Percentiles rank a stretch among this genome's conserved stretches.
Conservation (phyloP, 2,329 filamentous ascomycete genomes). For the Diaporthe aspalathi region DNA sequence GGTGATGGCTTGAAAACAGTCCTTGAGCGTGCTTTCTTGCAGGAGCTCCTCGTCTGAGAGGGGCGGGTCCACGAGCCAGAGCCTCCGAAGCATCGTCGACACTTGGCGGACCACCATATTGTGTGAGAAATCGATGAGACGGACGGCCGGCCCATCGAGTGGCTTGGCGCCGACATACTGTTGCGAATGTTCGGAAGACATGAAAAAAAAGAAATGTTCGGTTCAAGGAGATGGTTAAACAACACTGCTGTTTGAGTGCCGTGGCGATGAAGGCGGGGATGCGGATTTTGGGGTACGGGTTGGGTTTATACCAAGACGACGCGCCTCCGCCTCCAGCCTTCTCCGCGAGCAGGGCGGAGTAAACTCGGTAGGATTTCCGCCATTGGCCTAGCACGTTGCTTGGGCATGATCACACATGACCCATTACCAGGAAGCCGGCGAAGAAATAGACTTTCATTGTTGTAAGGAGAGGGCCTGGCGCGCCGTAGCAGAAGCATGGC, state of each 20-base stretch:
- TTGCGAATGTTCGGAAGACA: neutral
- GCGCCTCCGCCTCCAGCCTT: slow-evolving; percentile 11
- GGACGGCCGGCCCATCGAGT: neutral
- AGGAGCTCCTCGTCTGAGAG: slow-evolving; percentile 34
- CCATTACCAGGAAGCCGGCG: neutral
- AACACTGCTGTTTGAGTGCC: neutral
- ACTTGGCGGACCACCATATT: slow-evolving; percentile 37
- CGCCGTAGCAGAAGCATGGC: neutral
- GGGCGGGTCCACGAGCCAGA: slow-evolving; percentile 38
- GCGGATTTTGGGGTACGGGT: neutral
- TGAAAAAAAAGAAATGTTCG: neutral
- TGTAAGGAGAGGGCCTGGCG: neutral
- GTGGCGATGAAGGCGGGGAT: slow-evolving; percentile 1
- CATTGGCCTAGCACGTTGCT: slow-evolving; percentile 6
- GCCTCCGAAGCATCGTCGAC: slow-evolving; percentile 37
- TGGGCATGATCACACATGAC: slow-evolving; percentile 8
- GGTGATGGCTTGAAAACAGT: slow-evolving; percentile 24
- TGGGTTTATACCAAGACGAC: slow-evolving; percentile 27
- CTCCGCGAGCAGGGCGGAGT: slow-evolving; percentile 29
- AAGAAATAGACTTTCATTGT: neutral
- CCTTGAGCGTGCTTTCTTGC: slow-evolving; percentile 26
- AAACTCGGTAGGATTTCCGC: slow-evolving; percentile 11
- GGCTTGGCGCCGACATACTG: neutral
- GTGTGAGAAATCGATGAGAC: slow-evolving; percentile 36
- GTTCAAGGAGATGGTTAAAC: neutral